Conservation (phyloP, 2,329 filamentous ascomycete genomes). For the Fusarium drepaniforme region DNA sequence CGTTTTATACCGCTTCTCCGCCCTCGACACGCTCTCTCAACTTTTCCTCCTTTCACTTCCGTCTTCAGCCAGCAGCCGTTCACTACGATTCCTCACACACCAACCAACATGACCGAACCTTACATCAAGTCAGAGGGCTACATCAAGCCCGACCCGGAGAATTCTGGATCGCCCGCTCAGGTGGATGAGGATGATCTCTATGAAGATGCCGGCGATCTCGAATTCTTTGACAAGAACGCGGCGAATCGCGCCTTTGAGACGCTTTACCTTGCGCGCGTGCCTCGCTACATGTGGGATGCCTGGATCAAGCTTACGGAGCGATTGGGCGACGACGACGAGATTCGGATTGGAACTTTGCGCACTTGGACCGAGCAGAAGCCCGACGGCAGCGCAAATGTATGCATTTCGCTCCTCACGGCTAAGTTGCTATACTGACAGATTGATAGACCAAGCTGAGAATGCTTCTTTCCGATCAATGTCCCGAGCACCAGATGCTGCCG, state of each 20-base stretch:
- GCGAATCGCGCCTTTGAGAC: constrained; percentile 56
- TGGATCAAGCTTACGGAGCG: constrained; percentile 70
- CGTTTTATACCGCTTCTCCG: neutral
- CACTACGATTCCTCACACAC: constrained; percentile 6
- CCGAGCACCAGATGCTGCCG: constrained; percentile 80
- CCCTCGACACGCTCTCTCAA: neutral
- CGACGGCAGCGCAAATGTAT: constrained; percentile 61
- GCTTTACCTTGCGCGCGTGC: constrained; percentile 82
- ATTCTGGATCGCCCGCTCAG: constrained; percentile 55
- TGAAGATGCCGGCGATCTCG: constrained; percentile 68
- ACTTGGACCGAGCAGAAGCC: constrained; percentile 67
- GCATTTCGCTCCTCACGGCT: neutral
- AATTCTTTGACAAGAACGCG: constrained; percentile 63
- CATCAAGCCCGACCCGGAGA: constrained; percentile 65
- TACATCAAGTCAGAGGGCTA: constrained; percentile 58
- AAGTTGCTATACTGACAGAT: constrained; percentile 15
- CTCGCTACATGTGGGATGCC: constrained; percentile 83
- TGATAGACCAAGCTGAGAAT: constrained; percentile 64
- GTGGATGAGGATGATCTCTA: constrained; percentile 77
- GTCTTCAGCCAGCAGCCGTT: constrained; percentile 11
- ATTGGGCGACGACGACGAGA: constrained; percentile 83
- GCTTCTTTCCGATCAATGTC: constrained; percentile 73
- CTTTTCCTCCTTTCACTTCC: neutral
- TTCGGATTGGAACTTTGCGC: constrained; percentile 82
- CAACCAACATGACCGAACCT: constrained; percentile 49